A percentile compares a stretch with the other conserved stretches of the same genome.
Conservation (phyloP, 2,329 filamentous ascomycete species). For the Tolypocladium guangdongense region DNA sequence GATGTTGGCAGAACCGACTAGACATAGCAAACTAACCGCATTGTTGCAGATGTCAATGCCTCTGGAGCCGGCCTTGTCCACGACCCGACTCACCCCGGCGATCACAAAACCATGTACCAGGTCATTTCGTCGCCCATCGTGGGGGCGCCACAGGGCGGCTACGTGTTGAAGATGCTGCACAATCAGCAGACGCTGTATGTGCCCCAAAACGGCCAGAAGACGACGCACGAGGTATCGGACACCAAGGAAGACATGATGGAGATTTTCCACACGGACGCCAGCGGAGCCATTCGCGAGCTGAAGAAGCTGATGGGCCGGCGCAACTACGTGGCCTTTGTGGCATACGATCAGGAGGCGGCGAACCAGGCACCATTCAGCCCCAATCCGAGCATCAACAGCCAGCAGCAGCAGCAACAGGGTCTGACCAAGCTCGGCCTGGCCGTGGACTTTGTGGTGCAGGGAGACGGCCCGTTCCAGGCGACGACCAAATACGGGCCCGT, state of each 20-base stretch:
- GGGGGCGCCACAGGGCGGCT: slow-evolving; percentile 72
- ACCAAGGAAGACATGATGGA: slow-evolving; percentile 99
- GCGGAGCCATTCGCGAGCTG: slow-evolving; percentile 69
- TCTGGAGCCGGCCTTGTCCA: slow-evolving; percentile 90
- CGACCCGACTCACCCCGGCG: slow-evolving; percentile 78
- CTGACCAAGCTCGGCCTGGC: slow-evolving; percentile 69
- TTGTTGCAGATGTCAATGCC: slow-evolving; percentile 60
- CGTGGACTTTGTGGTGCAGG: slow-evolving; percentile 94
- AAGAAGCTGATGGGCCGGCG: slow-evolving; percentile 88
- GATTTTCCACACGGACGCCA: slow-evolving; percentile 91
- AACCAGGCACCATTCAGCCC: slow-evolving; percentile 26
- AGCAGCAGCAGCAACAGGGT: slow-evolving; percentile 31
- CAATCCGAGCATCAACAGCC: slow-evolving; percentile 21
- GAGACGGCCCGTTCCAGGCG: slow-evolving; percentile 66
- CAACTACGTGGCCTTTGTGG: slow-evolving; percentile 90
- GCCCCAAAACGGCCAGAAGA: slow-evolving; percentile 72
- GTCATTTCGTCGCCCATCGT: slow-evolving; percentile 89
- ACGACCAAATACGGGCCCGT: slow-evolving; percentile 97
- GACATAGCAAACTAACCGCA: not conserved
- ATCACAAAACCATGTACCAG: slow-evolving; percentile 99
- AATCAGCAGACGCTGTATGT: slow-evolving; percentile 89
- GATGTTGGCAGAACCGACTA: not conserved
- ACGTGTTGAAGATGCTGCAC: slow-evolving; percentile 91
- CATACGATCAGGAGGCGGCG: slow-evolving; percentile 78
- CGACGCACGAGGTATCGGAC: slow-evolving; percentile 65